Evolutionary conservation across 2,329 filamentous ascomycete species (phyloP), one percentile per base, ranked within the genome.

Genomic region (Diaporthe destruens): DNA sequence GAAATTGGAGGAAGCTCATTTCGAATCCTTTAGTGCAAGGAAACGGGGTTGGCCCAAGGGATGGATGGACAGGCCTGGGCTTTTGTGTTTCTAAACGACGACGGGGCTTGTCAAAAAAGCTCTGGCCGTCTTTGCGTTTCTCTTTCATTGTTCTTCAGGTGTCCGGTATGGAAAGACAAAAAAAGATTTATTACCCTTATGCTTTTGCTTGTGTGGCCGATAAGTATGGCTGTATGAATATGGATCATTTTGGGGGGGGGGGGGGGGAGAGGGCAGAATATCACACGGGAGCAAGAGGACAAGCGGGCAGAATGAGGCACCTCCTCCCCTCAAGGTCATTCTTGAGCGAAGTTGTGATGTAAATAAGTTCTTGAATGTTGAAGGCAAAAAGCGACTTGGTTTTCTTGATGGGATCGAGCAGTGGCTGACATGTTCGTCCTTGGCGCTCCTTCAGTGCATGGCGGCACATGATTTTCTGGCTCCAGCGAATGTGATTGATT

Each of bases 121-220:
- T 56, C 69, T 56, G 14, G 44, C 44, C 25, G 6, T 29, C n/a
- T 53, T 36, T 56, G 32, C 18, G 14, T 3, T 59, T 53, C 44
- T 49, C 49, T 68, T 23, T 55, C 49, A 25, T 20, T 65, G 29
- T 70, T 61, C 32, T 53, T 54, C 55, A 69, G 72, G 72, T 71
- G 47, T 73, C 25, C 49, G 72, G 72, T 63, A 69, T 63, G 72
- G 72, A 57, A 73, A 73, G 72, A 73, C 69, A 73, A 73, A 73
- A 73, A 69, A 69, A 69, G 71, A 69, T 49, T 44, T 65, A 25
- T 44, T n/a, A 49, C 44, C 44, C 51, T 49, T 49, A 55, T 68
- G 67, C 67, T 69, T n/a, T 56, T 73, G 51, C 72, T 61, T 65
- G 49, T 9, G 9, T 61, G 59, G 25, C 42, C 29, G 51, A 34